These are phyloP conservation scores for Bipolaris gigantea DNA, from an alignment of 2,329 filamentous ascomycete genomes.

Conservation along the genomic window DNA sequence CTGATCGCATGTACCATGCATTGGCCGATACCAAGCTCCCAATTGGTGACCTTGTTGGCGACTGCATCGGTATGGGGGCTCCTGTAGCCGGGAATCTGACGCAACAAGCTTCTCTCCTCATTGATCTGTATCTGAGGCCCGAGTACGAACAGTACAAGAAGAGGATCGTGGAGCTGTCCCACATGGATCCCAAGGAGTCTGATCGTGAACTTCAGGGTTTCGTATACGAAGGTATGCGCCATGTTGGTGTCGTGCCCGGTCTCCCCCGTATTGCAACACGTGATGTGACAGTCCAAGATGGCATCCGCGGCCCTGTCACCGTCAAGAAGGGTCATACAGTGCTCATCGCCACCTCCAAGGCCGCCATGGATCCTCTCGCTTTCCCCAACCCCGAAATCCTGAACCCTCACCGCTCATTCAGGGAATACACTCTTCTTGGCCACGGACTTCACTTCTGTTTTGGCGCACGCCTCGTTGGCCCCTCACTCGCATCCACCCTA, in stretches of 20 bases:
- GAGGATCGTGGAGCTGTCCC: constrained; percentile 55
- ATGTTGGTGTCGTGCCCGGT: constrained; percentile 56
- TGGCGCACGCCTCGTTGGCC: constrained; percentile 34
- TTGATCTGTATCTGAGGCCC: constrained; percentile 56
- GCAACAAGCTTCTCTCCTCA: constrained; percentile 57
- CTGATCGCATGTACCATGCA: constrained; percentile 56
- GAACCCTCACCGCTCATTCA: constrained; percentile 44
- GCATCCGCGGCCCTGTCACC: constrained; percentile 50
- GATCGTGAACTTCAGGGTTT: constrained; percentile 61
- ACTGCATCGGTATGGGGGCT: constrained; percentile 55
- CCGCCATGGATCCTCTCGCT: constrained; percentile 38
- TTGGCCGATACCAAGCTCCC: constrained; percentile 52
- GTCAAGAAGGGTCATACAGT: constrained; percentile 47
- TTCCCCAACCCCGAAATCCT: constrained; percentile 40
- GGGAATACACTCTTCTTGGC: constrained; percentile 38
- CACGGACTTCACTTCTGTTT: constrained; percentile 42
- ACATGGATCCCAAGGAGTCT: constrained; percentile 52
- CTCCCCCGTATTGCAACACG: constrained; percentile 54
- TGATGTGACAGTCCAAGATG: constrained; percentile 54
- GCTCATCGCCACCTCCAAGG: constrained; percentile 48
- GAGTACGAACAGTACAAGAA: constrained; percentile 56
- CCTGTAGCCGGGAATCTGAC: constrained; percentile 57
- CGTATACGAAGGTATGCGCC: constrained; percentile 59
- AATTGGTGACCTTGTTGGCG: constrained; percentile 53
- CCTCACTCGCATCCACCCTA: constrained; percentile 34